Evolutionary conservation across 202 grass and related monocot species (phyloP), one percentile per base, ranked within the genome.

Genomic region (Cymbopogon flexuosus): DNA sequence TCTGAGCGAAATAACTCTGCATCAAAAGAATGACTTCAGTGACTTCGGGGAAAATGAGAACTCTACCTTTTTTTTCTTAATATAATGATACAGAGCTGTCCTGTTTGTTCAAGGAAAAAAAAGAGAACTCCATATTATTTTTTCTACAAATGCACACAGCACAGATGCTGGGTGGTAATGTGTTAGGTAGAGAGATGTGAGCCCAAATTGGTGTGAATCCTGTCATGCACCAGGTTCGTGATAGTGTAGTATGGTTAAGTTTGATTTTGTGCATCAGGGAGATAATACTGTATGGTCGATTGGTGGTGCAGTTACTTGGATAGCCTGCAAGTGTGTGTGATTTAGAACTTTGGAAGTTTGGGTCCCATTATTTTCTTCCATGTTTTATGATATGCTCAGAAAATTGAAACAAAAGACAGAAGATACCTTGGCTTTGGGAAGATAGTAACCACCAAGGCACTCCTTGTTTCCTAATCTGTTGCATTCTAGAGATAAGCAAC

Each of bases 391-490:
- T 84, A 57, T 75, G 36, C 10, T 52, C 0, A 0, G 6, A 15
- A 64, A 84, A 69, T 63, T 57, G 68, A 31, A 42, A 70, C 27
- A 64, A 70, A 68, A 68, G 23, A 43, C 31, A 12, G 14, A 69
- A 59, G 71, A n/a, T 56, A 43, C 41, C 35, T 62, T 68, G 23
- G 41, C 62, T 70, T 75, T n/a, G 0, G 68, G 47, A 19, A 88
- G 60, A 66, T 67, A 69, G 54, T 35, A 72, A 15, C 13, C 49
- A 41, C 8, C 12, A 88, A 79, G 40, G 39, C 8, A 40, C 37
- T 64, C 41, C 63, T 24, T 76, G 35, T 72, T 81, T 58, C 36
- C 19, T 84, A 16, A 85, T 85, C 10, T 59, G 24, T 12, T 66
- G 64, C 59, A 79, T 11, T 65, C 51, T 76, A 61, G 16, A 65